phyloP scores from a whole-genome alignment of 2,329 filamentous ascomycete species.

The Aspergillus sp. region DNA sequence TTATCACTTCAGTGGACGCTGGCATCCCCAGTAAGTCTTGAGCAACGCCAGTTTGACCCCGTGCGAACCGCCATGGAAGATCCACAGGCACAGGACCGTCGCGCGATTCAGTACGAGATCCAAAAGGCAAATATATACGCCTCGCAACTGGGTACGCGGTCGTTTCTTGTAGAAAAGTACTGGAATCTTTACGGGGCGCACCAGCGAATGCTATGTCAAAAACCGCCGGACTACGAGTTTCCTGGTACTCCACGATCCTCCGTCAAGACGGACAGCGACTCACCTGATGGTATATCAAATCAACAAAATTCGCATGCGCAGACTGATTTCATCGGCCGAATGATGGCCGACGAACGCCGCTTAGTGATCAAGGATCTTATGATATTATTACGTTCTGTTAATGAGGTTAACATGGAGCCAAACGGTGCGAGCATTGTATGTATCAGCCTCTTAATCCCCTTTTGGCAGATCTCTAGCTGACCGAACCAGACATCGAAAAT shows the following conservation, averaged over 20 bases:
- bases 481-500: conserved; percentile 63
- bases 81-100: conserved; percentile 18
- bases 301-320: conserved; percentile 26
- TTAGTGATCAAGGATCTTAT: conserved; percentile 74
- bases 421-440: conserved; percentile 58
- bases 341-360: conserved; percentile 68
- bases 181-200: conserved; percentile 66
- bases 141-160: conserved; percentile 71
- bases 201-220: conserved; percentile 16
- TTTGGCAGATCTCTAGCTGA: conserved; percentile 1
- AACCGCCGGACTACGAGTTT: conserved; percentile 8
- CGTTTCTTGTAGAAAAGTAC: conserved; percentile 79
- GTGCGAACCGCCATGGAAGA: conserved; percentile 17
- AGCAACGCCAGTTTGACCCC: not conserved
- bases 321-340: conserved; percentile 47
- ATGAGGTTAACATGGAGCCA: conserved; percentile 75
- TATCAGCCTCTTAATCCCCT: conserved; percentile 10
- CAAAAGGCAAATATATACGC: conserved; percentile 87
- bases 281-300: conserved; percentile 20
- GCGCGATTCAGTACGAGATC: conserved; percentile 67
- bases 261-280: conserved; percentile 14
- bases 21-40: conserved; percentile 25
- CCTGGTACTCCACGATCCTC: conserved; percentile 3
- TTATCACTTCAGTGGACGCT: conserved; percentile 46
- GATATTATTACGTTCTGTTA: conserved; percentile 65